Evolutionary conservation across 208 protist species (phyloP), one percentile per base, ranked within the genome.

Genomic region (Trypanosoma mega): DNA sequence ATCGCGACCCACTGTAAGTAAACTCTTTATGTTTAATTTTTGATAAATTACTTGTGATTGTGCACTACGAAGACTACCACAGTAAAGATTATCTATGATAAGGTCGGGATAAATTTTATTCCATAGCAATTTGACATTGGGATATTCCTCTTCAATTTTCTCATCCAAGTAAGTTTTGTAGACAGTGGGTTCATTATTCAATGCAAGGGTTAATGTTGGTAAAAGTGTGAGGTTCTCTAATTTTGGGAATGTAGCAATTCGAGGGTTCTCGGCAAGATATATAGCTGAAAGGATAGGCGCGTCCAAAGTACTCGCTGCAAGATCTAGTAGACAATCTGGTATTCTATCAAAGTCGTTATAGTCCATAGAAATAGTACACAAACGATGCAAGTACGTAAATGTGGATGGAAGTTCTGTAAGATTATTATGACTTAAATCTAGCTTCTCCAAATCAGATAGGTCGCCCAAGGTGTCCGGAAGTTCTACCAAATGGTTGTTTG

Each of bases 91-190:
- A 0, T 79, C 65, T 36, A 96, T 67, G 33, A 96, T 93, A 45
- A 81, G 73, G 53, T 96, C 90, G 0, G 90, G 90, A 60, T 93
- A 96, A 45, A 93, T 90, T 64, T 96, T 96, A 61, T 96, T 93
- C 87, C 90, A 96, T 39, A 83, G 82, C 23, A 96, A 75, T 5
- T 71, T 86, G 44, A 94, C 68, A 66, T 87, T 85, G 2, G 80
- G 81, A 31, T 90, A 62, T 52, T 81, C 64, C 26, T 54, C 76
- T 29, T 43, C 74, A 34, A 87, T 53, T 16, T 90, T 65, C 18
- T 87, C 54, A 2, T 62, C 30, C 18, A 74, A 51, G 68, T 92
- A 91, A 47, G 76, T 75, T 34, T 61, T 31, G 50, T 85, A 91
- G n/a, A 96, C 60, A 26, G 66, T 72, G 5, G 90, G 90, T 68